Evolutionary conservation across 1,284 basidiomycete species (phyloP).

Genomic region (Ganoderma lucidum): DNA sequence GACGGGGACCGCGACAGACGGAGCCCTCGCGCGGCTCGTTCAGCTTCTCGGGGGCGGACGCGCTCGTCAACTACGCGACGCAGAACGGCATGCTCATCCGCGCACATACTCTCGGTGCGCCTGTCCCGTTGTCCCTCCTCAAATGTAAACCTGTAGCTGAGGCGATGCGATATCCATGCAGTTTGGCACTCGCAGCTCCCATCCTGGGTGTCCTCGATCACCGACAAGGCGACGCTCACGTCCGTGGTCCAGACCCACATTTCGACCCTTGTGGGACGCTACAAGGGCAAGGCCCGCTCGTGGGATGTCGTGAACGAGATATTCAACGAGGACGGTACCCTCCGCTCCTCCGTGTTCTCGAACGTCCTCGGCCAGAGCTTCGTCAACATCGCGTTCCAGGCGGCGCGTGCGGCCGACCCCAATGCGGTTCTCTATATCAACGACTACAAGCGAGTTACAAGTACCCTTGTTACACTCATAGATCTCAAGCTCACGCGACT

Average conservation of each 20-base stretch:
- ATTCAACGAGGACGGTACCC: constrained; percentile 48
- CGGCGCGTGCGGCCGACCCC: constrained; percentile 46
- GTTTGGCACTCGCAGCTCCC: constrained; percentile 62
- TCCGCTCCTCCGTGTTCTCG: constrained; percentile 45
- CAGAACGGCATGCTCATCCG: constrained; percentile 55
- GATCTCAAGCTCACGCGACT: background rate
- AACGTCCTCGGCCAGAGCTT: constrained; percentile 46
- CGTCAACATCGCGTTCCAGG: constrained; percentile 45
- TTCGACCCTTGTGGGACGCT: constrained; percentile 45
- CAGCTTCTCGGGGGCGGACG: constrained; percentile 50
- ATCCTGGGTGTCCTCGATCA: constrained; percentile 48
- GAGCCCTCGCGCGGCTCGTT: constrained; percentile 43
- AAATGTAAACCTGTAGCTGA: background rate
- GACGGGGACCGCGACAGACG: background rate
- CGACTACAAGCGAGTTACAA: constrained; percentile 41
- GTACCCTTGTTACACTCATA: background rate
- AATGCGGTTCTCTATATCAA: constrained; percentile 49
- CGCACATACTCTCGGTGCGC: constrained; percentile 52
- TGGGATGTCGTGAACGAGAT: constrained; percentile 46
- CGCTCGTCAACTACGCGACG: constrained; percentile 55
- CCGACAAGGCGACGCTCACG: constrained; percentile 39
- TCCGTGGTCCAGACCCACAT: constrained; percentile 48
- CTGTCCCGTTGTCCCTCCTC: background rate
- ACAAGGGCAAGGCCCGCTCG: constrained; percentile 47
- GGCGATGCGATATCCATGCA: constrained; percentile 4